Percentiles rank a stretch among this genome's conserved stretches.
Conservation (phyloP, 495 filamentous ascomycete genomes). For the Penicillium silybi region DNA sequence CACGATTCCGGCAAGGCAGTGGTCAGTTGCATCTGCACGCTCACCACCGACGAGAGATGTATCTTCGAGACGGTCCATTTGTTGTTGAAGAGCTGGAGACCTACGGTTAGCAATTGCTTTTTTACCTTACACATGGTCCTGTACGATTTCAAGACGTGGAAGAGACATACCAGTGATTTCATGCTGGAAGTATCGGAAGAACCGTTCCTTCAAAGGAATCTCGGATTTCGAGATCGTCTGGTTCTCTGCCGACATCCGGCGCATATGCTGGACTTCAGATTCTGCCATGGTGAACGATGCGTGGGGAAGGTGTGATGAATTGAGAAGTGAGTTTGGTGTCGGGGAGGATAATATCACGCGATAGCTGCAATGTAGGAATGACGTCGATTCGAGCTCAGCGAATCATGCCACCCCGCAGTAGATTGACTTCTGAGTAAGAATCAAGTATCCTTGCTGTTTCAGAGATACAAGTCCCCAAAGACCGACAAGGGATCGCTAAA, state of each 20-base stretch:
- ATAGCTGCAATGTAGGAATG: constrained; percentile 20
- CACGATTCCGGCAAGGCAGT: constrained; percentile 62
- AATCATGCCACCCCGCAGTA: constrained; percentile 24
- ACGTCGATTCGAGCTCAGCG: constrained; percentile 20
- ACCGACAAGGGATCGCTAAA: not conserved
- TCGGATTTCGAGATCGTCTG: constrained; percentile 40
- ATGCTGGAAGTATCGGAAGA: constrained; percentile 75
- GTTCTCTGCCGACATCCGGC: constrained; percentile 39
- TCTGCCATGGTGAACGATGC: constrained; percentile 31
- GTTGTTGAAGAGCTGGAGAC: constrained; percentile 53
- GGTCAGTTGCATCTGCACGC: constrained; percentile 61
- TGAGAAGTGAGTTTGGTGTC: not conserved
- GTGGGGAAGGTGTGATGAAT: not conserved
- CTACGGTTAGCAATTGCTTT: not conserved
- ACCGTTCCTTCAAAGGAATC: constrained; percentile 60
- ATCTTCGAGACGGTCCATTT: constrained; percentile 53
- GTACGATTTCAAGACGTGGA: not conserved
- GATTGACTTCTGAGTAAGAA: not conserved
- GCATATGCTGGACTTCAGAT: constrained; percentile 24
- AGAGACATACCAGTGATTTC: constrained; percentile 57
- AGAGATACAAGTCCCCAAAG: not conserved
- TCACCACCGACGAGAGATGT: constrained; percentile 52
- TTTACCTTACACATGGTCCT: not conserved
- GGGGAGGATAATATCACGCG: constrained; percentile 5
- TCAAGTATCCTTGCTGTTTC: not conserved